These are phyloP conservation scores for Thermoascus crustaceus DNA, from an alignment of 2,329 filamentous ascomycete species.

Conservation along the genomic window DNA sequence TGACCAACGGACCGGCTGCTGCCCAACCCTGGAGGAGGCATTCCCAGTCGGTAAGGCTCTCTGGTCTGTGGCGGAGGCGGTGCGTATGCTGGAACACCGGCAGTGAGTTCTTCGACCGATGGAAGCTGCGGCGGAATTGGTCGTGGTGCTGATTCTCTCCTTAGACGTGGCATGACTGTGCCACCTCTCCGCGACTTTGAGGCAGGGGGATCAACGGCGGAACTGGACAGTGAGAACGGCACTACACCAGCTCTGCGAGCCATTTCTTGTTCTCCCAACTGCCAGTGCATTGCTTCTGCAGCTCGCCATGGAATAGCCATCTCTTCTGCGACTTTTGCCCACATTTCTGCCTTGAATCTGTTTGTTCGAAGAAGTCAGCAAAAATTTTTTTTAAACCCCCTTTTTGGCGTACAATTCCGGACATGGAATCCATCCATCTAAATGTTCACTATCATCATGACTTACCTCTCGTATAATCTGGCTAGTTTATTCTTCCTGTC, in stretches of 20 bases:
- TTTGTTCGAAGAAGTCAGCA: constrained; percentile 2
- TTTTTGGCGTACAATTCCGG: too few relatives aligned
- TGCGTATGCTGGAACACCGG: constrained; percentile 39
- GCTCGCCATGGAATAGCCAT: constrained; percentile 93
- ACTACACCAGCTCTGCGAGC: constrained; percentile 81
- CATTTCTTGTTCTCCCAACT: constrained; percentile 89
- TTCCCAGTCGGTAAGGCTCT: constrained; percentile 27
- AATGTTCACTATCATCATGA: constrained; percentile 9
- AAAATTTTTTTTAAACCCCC: neutral
- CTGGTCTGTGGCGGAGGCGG: constrained; percentile 28
- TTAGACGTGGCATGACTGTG: constrained; percentile 30
- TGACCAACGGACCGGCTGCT: constrained; percentile 21
- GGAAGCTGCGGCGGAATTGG: constrained; percentile 32
- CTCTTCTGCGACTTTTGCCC: constrained; percentile 89
- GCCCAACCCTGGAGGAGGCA: constrained; percentile 22
- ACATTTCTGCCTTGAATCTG: constrained; percentile 97
- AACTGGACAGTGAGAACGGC: constrained; percentile 64
- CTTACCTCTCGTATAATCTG: constrained; percentile 86
- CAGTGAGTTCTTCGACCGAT: constrained; percentile 40
- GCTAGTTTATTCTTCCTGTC: constrained; percentile 96
- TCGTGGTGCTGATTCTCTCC: constrained; percentile 29
- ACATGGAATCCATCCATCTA: neutral
- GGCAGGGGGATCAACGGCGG: constrained; percentile 43
- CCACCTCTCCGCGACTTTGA: constrained; percentile 30
- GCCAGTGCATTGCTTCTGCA: constrained; percentile 97